phyloP scores from a whole-genome alignment of 306 rosid genomes.

The Castanea crenata region DNA sequence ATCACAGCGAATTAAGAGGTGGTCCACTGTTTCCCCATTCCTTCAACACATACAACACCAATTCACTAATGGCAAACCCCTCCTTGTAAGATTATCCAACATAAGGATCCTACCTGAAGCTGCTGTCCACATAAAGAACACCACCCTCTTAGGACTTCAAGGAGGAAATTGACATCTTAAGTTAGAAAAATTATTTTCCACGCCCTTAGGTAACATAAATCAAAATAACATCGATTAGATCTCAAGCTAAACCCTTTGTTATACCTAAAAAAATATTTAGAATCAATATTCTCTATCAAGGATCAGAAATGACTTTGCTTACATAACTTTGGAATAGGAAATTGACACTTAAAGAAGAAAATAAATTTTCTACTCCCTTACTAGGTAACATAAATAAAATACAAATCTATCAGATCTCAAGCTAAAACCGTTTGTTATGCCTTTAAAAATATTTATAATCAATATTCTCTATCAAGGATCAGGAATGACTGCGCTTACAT shows the following conservation, averaged over 20 bases:
- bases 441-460: neutral
- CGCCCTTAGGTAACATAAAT: neutral
- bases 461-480: neutral
- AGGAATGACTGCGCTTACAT: neutral
- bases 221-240: neutral
- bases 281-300: neutral
- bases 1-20: too few relatives aligned
- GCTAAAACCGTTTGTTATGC: neutral
- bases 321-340: neutral
- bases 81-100: too few relatives aligned
- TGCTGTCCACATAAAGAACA: neutral
- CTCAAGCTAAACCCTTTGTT: neutral
- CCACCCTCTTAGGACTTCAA: neutral
- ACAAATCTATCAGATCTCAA: neutral
- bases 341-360: too few relatives aligned
- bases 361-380: neutral
- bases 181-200: neutral
- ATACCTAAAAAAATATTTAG: neutral
- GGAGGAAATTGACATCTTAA: neutral
- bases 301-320: neutral
- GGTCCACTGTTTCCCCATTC: too few relatives aligned
- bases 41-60: too few relatives aligned
- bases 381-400: neutral
- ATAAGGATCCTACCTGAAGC: too few relatives aligned
- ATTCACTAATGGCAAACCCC: too few relatives aligned